These are phyloP conservation scores for Amanita thiersii DNA, from an alignment of 768 basidiomycete species.

Conservation along the genomic window DNA sequence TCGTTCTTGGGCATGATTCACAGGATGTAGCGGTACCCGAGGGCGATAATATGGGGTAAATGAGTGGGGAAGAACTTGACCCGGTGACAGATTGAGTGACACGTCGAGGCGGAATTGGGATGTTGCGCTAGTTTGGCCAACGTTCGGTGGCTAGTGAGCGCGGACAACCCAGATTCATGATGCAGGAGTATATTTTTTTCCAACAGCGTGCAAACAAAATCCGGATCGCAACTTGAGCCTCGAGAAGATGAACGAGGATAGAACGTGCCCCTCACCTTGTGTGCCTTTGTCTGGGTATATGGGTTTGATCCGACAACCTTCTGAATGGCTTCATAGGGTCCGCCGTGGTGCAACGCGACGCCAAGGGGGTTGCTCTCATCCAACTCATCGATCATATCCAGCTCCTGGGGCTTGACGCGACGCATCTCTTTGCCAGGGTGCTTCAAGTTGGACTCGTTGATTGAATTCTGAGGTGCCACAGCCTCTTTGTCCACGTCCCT, in stretches of 20 bases:
- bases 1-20: not conserved
- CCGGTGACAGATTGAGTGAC: slow-evolving; percentile 44
- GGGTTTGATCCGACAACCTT: slow-evolving; percentile 20
- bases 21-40: slow-evolving; percentile 1
- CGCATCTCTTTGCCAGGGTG: not conserved
- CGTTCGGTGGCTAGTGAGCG: not conserved
- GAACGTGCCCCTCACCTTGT: not conserved
- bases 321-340: slow-evolving; percentile 64
- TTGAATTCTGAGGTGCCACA: not conserved
- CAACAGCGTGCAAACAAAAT: not conserved
- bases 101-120: slow-evolving; percentile 30
- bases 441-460: not conserved
- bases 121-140: slow-evolving; percentile 10
- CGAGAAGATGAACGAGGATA: not conserved
- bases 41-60: slow-evolving; percentile 11
- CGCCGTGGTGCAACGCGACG: slow-evolving; percentile 52
- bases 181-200: no score
- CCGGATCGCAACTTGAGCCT: not conserved
- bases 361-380: slow-evolving; percentile 73
- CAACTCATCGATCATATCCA: slow-evolving; percentile 72
- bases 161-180: no score
- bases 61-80: slow-evolving; percentile 45
- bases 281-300: not conserved
- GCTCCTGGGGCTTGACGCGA: slow-evolving; percentile 17
- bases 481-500: no score